Percentiles rank a stretch among this genome's conserved stretches.
phyloP scores from a whole-genome alignment of 768 basidiomycete genomes.

The Megacollybia marginata region DNA sequence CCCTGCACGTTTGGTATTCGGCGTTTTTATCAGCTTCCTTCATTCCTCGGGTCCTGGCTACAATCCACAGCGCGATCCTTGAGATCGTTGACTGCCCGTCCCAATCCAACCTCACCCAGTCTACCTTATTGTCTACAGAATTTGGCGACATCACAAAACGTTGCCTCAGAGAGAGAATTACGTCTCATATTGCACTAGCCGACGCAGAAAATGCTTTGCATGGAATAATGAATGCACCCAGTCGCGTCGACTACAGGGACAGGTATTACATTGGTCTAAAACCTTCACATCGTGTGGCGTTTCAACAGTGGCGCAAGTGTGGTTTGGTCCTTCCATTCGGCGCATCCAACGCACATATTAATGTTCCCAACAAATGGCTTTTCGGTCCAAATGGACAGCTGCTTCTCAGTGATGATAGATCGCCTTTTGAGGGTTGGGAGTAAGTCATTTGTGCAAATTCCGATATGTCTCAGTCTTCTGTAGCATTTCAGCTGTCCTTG shows the following conservation, averaged over 20 bases:
- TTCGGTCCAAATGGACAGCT: constrained; percentile 29
- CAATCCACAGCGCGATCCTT: constrained; percentile 13
- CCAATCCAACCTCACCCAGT: constrained; percentile 1
- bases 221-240: constrained; percentile 25
- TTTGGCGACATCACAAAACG: constrained; percentile 3
- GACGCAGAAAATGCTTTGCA: constrained; percentile 24
- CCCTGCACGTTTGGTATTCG: constrained; percentile 44
- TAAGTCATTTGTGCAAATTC: constrained; percentile 14
- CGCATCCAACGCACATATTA: constrained; percentile 31
- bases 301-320: constrained; percentile 27
- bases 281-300: constrained; percentile 38
- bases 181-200: constrained; percentile 9
- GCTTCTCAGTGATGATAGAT: constrained; percentile 31
- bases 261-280: constrained; percentile 26
- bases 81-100: constrained; percentile 1
- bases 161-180: neutral
- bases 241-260: constrained; percentile 30
- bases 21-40: constrained; percentile 30
- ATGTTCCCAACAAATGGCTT: constrained; percentile 30
- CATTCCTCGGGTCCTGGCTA: constrained; percentile 10
- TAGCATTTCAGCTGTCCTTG: constrained; percentile 26
- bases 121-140: constrained; percentile 9
- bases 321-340: constrained; percentile 46
- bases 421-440: constrained; percentile 39
- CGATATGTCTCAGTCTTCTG: constrained; percentile 3